Evolutionary conservation across 441 rosid genomes (phyloP), one percentile per base, ranked within the genome.

Genomic region (Arabidopsis hybrid): DNA sequence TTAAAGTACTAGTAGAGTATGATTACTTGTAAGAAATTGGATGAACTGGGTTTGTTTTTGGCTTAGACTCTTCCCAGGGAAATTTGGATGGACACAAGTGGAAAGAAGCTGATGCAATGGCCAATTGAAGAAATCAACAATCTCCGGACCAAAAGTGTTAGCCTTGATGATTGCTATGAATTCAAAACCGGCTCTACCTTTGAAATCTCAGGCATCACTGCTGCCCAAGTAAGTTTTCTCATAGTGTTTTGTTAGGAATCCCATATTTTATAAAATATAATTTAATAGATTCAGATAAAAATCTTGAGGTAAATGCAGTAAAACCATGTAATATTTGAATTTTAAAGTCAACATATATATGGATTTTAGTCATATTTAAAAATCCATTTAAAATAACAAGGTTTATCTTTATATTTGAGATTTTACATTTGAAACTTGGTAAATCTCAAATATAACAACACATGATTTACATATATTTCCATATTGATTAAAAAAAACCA

Each of bases 41-140:
- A 35, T 69, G 17, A 56, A 38, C 38, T 47, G 26, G 16, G 6
- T 38, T 13, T 69, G 18, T 39, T 40, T 61, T 69, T 59, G 66
- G 14, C 13, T 10, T 55, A 17, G 73, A 36, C 60, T 45, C 69
- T 79, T 65, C 80, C 74, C 2, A 51, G 73, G 62, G 39, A 71
- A 46, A 73, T 79, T 10, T 65, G 73, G 71, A 10, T 77, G 42
- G 69, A 69, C 52, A 69, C 38, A 74, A 71, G 80, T 35, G 82
- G 79, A 16, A 74, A 79, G 76, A 78, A 72, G 29, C 61, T 81
- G 34, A 45, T 83, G 5, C 85, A 83, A 57, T 74, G 80, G 83
- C 87, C 83, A 1, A 69, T 81, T 3, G 34, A 68, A 45, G 85
- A 82, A 60, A 65, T 79, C 16, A 75, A 75, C 26, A 17, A 60